phyloP scores from a whole-genome alignment of 345 rosid species.

The Cardamine chenopodiifolia region DNA sequence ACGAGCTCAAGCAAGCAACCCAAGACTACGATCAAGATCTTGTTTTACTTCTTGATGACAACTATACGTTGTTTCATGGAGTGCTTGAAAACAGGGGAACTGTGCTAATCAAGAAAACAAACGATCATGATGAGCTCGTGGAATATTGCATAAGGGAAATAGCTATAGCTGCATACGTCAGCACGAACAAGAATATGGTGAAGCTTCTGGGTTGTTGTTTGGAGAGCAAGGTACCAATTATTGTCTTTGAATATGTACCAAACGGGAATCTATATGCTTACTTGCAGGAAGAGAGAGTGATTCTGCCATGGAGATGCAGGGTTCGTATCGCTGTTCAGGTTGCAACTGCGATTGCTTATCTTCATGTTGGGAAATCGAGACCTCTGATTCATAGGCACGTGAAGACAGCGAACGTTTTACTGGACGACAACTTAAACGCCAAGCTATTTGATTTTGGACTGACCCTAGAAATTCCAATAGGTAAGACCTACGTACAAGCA shows the following conservation, averaged over 20 bases:
- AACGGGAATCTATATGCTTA: conserved; percentile 8
- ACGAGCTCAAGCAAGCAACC: conserved; percentile 17
- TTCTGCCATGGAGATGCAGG: not conserved
- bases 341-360: conserved; percentile 19
- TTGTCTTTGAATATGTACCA: conserved; percentile 17
- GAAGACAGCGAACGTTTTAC: conserved; percentile 20
- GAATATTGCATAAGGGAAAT: conserved; percentile 20
- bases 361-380: conserved; percentile 23
- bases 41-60: conserved; percentile 9
- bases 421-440: conserved; percentile 4
- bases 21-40: conserved; percentile 15
- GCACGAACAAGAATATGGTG: not conserved
- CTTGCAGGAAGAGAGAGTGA: not conserved
- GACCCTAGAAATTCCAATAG: conserved; percentile 14
- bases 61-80: conserved; percentile 14
- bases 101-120: conserved; percentile 15
- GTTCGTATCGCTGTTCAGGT: conserved; percentile 19
- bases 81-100: conserved; percentile 13
- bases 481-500: conserved; percentile 21
- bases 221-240: conserved; percentile 14
- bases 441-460: conserved; percentile 19
- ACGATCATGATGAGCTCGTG: not conserved
- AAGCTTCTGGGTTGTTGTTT: conserved; percentile 28
- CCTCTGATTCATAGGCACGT: conserved; percentile 35
- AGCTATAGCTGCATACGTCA: conserved; percentile 10